A percentile compares a stretch with the other conserved stretches of the same genome.
Evolutionary conservation across 768 basidiomycete genomes (phyloP).

Genomic region (Fomitopsis serialis): DNA sequence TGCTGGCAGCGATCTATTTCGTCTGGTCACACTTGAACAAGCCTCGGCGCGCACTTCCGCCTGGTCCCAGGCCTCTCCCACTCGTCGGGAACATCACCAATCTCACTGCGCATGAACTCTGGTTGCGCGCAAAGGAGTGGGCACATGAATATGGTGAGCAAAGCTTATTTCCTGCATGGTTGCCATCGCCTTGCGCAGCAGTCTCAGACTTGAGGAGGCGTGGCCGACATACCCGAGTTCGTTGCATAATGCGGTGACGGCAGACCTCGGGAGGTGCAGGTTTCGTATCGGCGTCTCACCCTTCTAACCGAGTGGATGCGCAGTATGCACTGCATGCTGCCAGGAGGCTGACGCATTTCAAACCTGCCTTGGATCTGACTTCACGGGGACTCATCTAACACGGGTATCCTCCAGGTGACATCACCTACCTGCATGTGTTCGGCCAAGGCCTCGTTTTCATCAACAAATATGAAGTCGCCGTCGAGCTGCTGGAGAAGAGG

Average conservation of each 20-base stretch:
- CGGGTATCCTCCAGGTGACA: constrained; percentile 39
- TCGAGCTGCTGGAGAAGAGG: constrained; percentile 65
- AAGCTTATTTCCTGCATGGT: background rate
- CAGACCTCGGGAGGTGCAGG: too few species aligned
- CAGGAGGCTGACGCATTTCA: too few species aligned
- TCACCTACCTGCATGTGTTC: constrained; percentile 60
- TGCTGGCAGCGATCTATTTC: constrained; percentile 5
- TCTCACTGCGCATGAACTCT: constrained; percentile 55
- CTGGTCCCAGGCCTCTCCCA: constrained; percentile 64
- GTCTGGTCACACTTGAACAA: constrained; percentile 10
- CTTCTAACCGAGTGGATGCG: too few species aligned
- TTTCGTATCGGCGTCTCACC: too few species aligned
- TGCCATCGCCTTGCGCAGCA: too few species aligned
- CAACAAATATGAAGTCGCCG: constrained; percentile 51
- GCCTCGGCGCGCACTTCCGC: constrained; percentile 40
- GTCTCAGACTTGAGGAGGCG: too few species aligned
- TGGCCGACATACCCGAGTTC: too few species aligned
- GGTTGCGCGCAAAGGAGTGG: constrained; percentile 60
- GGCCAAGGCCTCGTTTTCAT: constrained; percentile 67
- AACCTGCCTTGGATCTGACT: too few species aligned
- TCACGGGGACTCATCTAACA: constrained; percentile 1
- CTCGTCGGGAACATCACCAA: constrained; percentile 61
- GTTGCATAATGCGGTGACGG: too few species aligned
- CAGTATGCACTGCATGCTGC: too few species aligned
- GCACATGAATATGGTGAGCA: constrained; percentile 55